These are phyloP conservation scores for Exserohilum turcica DNA, from an alignment of 2,329 filamentous ascomycete genomes.

Conservation along the genomic window DNA sequence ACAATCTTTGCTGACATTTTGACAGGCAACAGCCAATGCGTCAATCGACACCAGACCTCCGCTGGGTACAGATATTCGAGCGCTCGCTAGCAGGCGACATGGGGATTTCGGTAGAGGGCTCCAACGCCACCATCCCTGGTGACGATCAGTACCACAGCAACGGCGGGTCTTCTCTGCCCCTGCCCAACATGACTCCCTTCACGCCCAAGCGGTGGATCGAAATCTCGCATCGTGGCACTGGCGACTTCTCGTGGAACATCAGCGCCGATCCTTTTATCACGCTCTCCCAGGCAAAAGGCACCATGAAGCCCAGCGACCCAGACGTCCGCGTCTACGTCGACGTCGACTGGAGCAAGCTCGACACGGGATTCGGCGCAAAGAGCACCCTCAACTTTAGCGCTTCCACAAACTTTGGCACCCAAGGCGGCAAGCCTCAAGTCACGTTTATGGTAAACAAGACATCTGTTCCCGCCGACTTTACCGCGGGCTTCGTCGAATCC, in stretches of 20 bases:
- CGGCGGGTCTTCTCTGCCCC: slow-evolving; percentile 47
- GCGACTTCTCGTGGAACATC: slow-evolving; percentile 44
- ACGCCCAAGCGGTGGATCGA: slow-evolving; percentile 46
- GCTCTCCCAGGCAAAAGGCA: slow-evolving; percentile 40
- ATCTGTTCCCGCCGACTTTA: slow-evolving; percentile 38
- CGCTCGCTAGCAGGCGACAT: slow-evolving; percentile 66
- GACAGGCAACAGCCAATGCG: slow-evolving; percentile 73
- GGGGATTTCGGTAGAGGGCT: slow-evolving; percentile 67
- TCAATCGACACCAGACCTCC: slow-evolving; percentile 66
- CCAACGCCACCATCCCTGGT: slow-evolving; percentile 69
- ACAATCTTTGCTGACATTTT: neutral
- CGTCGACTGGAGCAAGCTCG: slow-evolving; percentile 43
- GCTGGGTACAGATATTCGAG: slow-evolving; percentile 64
- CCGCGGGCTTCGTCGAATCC: slow-evolving; percentile 44
- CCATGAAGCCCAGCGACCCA: slow-evolving; percentile 34
- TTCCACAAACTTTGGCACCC: slow-evolving; percentile 48
- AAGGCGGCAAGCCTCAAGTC: slow-evolving; percentile 36
- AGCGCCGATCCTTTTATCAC: slow-evolving; percentile 46
- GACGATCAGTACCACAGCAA: slow-evolving; percentile 66
- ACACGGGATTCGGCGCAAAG: slow-evolving; percentile 32
- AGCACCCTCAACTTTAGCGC: slow-evolving; percentile 43
- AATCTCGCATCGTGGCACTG: slow-evolving; percentile 43
- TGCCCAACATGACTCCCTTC: slow-evolving; percentile 42
- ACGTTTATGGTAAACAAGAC: slow-evolving; percentile 45
- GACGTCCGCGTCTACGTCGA: slow-evolving; percentile 46